These are phyloP conservation scores for Acorus calamus DNA, from an alignment of 106 monocot genomes.

Conservation along the genomic window DNA sequence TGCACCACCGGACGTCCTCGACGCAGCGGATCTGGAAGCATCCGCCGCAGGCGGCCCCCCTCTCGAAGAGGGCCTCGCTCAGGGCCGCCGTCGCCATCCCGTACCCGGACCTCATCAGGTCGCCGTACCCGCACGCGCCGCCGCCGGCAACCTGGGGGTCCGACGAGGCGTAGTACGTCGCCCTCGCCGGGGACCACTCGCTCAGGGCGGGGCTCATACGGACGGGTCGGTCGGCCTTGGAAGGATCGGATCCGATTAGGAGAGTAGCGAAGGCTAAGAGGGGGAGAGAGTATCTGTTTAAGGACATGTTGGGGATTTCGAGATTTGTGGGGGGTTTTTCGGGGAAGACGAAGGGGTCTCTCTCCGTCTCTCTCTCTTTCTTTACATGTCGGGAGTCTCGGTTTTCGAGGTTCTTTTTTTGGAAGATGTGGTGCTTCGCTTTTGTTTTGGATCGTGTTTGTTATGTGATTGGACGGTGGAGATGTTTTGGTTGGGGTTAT, in stretches of 20 bases:
- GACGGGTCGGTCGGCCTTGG: constrained; percentile 22
- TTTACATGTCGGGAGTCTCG: too few relatives aligned
- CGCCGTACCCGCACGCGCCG: constrained; percentile 92
- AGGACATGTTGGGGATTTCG: too few relatives aligned
- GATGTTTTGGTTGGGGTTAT: too few relatives aligned
- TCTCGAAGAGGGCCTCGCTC: constrained; percentile 65
- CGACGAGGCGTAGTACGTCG: constrained; percentile 72
- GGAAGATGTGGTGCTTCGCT: too few relatives aligned
- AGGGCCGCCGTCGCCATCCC: constrained; percentile 76
- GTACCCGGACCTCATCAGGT: constrained; percentile 69
- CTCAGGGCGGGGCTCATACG: constrained; percentile 36
- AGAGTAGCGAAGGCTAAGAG: too few relatives aligned
- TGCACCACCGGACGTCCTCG: constrained; percentile 73
- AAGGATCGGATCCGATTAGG: neutral
- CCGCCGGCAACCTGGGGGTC: constrained; percentile 64
- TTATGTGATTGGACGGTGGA: too few relatives aligned
- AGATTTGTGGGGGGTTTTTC: too few relatives aligned
- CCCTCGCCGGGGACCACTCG: constrained; percentile 72
- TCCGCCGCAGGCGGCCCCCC: constrained; percentile 76
- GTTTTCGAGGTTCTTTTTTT: too few relatives aligned
- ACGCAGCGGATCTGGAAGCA: constrained; percentile 90
- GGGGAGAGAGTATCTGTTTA: too few relatives aligned
- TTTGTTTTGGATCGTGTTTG: too few relatives aligned
- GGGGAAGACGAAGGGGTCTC: too few relatives aligned
- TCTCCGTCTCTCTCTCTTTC: too few relatives aligned